Conservation (phyloP, 2,329 filamentous ascomycete genomes). For the Botrytis sinoallii region DNA sequence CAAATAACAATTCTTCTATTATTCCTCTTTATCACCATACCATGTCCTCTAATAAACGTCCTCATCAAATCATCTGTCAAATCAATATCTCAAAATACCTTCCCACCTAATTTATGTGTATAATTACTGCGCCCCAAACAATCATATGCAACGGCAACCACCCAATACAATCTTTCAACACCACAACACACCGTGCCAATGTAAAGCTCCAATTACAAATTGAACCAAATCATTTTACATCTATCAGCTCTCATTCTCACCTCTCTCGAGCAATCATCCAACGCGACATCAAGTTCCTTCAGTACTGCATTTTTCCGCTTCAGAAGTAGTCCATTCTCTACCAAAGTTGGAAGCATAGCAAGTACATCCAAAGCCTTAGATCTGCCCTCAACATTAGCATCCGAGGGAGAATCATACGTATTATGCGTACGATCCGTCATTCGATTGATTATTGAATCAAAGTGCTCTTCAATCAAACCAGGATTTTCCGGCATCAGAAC, state of each 20-base stretch:
- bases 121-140: not conserved
- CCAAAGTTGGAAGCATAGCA: constrained; percentile 25
- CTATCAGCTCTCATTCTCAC: constrained; percentile 32
- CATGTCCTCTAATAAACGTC: not conserved
- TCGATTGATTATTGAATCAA: constrained; percentile 33
- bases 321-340: constrained; percentile 22
- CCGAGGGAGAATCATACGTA: constrained; percentile 32
- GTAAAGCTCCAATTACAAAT: constrained; percentile 3
- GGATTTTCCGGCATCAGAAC: constrained; percentile 27
- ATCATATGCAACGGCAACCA: not conserved
- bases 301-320: constrained; percentile 27
- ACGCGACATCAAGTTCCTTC: constrained; percentile 30
- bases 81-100: not conserved
- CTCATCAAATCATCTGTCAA: not conserved
- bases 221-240: constrained; percentile 33
- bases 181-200: not conserved
- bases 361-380: constrained; percentile 35
- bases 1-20: not conserved
- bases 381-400: constrained; percentile 28
- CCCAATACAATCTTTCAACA: not conserved
- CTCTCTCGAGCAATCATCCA: constrained; percentile 31
- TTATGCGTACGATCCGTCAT: constrained; percentile 35
- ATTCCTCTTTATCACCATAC: not conserved
- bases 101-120: not conserved
- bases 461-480: constrained; percentile 28